Evolutionary conservation across 176 grass and related monocot genomes (phyloP), one percentile per base, ranked within the genome.

Genomic region (Carex parvula): DNA sequence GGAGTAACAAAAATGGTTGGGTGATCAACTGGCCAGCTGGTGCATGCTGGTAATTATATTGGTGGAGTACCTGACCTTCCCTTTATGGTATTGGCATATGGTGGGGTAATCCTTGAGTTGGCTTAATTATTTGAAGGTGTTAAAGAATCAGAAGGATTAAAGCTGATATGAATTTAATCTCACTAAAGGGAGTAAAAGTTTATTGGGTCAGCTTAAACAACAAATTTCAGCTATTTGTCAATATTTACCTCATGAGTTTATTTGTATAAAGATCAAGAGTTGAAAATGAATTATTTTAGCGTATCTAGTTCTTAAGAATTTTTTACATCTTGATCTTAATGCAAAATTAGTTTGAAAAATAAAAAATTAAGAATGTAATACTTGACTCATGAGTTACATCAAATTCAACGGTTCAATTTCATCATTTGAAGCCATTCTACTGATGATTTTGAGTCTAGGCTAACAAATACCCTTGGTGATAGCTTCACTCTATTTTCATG

Each of bases 401-500:
- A 15, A 68, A 3, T 15, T 37, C 26, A 67, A 33, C 7, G 65
- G 14, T 70, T 39, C 10, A 70, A 10, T 18, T 39, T 41, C 35
- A 74, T 26, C 13, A 11, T 48, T 72, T 75, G 20, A 54, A 75
- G 10, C 70, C 46, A 50, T 53, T 74, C 42, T 50, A n/a, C 22
- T 73, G 70, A 74, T 52, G 46, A 12, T 21, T 74, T 74, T 74
- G 42, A 24, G 44, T n/a, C 10, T 50, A 74, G 52, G 1, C 44
- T 5, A 74, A 74, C 21, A 3, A 10, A 24, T 74, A 52, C 21
- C 52, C 15, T 56, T 57, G 14, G 48, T 30, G 24, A 77, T 77
- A 52, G 42, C 71, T 15, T 75, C 16, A 75, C 42, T 50, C 11
- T 48, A 56, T 32, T 77, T 71, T 57, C 73, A 56, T 77, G 73